phyloP scores from a whole-genome alignment of 2,329 filamentous ascomycete genomes.

The Botryosphaeria agaves region DNA sequence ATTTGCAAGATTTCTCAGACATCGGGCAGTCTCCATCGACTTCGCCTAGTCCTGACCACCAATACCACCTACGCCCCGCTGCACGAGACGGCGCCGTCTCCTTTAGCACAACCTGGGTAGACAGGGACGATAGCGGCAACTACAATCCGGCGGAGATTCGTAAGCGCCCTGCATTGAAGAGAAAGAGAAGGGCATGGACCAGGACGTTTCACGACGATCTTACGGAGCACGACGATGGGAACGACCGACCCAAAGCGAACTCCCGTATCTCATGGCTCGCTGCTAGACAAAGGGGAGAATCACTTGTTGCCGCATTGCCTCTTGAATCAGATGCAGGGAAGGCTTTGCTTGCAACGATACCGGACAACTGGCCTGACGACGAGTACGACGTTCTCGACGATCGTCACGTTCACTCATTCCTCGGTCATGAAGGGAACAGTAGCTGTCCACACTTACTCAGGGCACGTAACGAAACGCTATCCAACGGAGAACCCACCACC shows the following conservation, averaged over 20 bases:
- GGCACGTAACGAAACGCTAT: neutral
- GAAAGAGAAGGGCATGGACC: neutral
- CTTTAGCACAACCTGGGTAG: slow-evolving; percentile 19
- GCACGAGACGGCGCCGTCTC: slow-evolving; percentile 1
- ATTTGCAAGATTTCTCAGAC: too few species aligned
- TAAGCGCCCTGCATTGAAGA: neutral
- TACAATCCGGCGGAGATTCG: slow-evolving; percentile 11
- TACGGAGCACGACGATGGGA: neutral
- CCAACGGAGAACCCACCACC: neutral
- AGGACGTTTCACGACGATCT: neutral
- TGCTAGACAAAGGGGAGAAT: slow-evolving; percentile 1
- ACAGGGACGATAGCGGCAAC: slow-evolving; percentile 17
- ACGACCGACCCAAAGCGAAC: neutral
- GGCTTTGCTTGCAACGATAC: neutral
- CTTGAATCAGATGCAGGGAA: neutral
- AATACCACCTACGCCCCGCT: slow-evolving; percentile 7
- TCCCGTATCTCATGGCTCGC: slow-evolving; percentile 1
- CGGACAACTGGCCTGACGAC: slow-evolving; percentile 4
- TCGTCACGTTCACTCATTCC: neutral
- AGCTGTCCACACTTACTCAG: neutral
- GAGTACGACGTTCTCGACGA: slow-evolving; percentile 1
- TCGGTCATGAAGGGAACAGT: neutral
- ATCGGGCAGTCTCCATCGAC: too few species aligned
- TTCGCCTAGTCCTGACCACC: too few species aligned
- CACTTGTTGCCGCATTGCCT: neutral